Base-by-base conservation (phyloP, 257 asterid species). In the Nicotiana knightiana region DNA sequence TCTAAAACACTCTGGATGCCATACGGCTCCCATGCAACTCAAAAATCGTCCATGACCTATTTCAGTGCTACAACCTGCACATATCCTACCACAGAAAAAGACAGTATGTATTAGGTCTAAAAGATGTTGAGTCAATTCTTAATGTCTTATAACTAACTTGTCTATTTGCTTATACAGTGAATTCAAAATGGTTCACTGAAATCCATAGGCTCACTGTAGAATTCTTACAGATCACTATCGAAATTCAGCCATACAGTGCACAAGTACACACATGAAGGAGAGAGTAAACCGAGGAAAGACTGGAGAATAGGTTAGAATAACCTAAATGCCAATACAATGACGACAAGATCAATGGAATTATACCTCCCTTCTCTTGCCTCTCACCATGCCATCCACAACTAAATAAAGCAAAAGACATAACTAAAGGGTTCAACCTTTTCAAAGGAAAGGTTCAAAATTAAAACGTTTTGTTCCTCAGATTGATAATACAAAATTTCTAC, bases 1-100 rank as follows among this genome's bases (percentile, higher is more conserved):
- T 84, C 97, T 91, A 76, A 96, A 93, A 82, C 99, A 96, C 86
- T 93, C 98, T 32, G 99, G 98, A 87, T 96, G 99, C 99, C 98
- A 96, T 35, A 93, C 89, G 78, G 93, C 97, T 87, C 91, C 93
- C 95, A 94, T 92, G 88, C 98, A 96, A 87, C 92, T 96, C 88
- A 96, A 90, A 84, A 89, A 91, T 83, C 97, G 88, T 85, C 99
- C 97, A 67, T 91, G 91, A 35, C 97, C 98, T 59, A 94, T 93
- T 84, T 92, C 98, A 32, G 87, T 82, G 85, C 89, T 91, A 86
- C 99, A 96, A 78, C 97, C 97, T 84, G 94, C 98, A 90, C 99
- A 96, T 62, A 94, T 88, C 95, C 98, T 94, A 87, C 88, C 85
- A 88, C 64, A 84, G 48, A 32, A 63, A 82, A 81, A 77, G 67